phyloP scores from a whole-genome alignment of 2,329 filamentous ascomycete genomes.

The Penicillium sp. region DNA sequence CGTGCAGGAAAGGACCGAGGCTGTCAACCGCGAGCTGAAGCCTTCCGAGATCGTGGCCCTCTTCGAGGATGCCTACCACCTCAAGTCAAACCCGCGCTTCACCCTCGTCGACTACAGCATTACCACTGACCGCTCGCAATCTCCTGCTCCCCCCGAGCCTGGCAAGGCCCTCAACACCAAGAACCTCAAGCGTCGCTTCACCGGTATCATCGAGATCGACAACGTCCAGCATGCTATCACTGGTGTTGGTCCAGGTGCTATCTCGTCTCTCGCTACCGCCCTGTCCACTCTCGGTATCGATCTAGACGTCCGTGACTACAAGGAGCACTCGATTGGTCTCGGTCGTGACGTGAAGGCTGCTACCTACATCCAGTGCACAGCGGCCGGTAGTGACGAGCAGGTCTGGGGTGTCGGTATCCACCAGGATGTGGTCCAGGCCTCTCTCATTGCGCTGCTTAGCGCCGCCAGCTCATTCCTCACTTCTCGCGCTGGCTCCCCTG shows the following conservation, averaged over 20 bases:
- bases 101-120: slow-evolving; percentile 88
- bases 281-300: slow-evolving; percentile 75
- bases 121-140: slow-evolving; percentile 72
- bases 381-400: slow-evolving; percentile 58
- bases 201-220: slow-evolving; percentile 79
- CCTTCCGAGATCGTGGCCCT: slow-evolving; percentile 78
- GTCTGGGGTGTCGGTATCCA: slow-evolving; percentile 59
- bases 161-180: slow-evolving; percentile 73
- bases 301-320: slow-evolving; percentile 89
- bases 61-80: slow-evolving; percentile 85
- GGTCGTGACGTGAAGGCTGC: slow-evolving; percentile 86
- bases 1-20: slow-evolving; percentile 77
- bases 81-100: slow-evolving; percentile 79
- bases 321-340: slow-evolving; percentile 85
- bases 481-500: slow-evolving; percentile 65
- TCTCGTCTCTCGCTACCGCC: slow-evolving; percentile 82
- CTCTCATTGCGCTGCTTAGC: slow-evolving; percentile 77
- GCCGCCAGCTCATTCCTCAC: slow-evolving; percentile 78
- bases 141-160: slow-evolving; percentile 63
- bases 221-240: slow-evolving; percentile 72
- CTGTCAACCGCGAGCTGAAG: slow-evolving; percentile 76
- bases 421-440: slow-evolving; percentile 86
- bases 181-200: slow-evolving; percentile 76
- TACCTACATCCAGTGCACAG: slow-evolving; percentile 86
- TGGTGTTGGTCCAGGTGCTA: slow-evolving; percentile 82